Conservation (phyloP, 805 yeast genomes). For the Cyberlindnera euphorbiae region DNA sequence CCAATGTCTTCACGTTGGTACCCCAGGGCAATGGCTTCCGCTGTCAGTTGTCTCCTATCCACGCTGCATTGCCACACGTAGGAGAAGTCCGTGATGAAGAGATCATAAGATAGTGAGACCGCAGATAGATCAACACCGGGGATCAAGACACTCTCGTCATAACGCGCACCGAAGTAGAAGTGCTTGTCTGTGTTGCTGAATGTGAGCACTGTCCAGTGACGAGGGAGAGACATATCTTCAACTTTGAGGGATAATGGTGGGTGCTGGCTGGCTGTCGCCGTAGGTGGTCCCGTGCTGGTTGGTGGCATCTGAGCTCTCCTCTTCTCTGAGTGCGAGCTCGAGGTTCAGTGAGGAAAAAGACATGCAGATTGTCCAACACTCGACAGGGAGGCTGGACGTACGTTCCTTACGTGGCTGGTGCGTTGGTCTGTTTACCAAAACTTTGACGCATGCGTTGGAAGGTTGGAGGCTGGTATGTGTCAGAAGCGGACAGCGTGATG, state of each 20-base stretch:
- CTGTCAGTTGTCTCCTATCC: slow-evolving; percentile 11
- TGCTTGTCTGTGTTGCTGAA: slow-evolving; percentile 7
- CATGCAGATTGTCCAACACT: too few relatives aligned
- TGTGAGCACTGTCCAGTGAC: slow-evolving; percentile 19
- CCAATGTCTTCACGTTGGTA: slow-evolving; percentile 11
- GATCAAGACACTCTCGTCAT: slow-evolving; percentile 4
- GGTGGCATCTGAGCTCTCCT: too few relatives aligned
- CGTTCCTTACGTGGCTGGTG: slow-evolving; percentile 7
- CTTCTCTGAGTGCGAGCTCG: too few relatives aligned
- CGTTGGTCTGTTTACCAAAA: too few relatives aligned
- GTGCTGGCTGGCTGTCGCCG: slow-evolving; percentile 1
- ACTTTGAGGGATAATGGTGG: too few relatives aligned
- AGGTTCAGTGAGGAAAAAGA: too few relatives aligned
- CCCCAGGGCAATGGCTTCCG: slow-evolving; percentile 17
- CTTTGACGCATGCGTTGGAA: too few relatives aligned
- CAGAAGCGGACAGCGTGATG: slow-evolving; percentile 2
- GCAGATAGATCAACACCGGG: background rate
- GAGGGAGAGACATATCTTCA: slow-evolving; percentile 11
- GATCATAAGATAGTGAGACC: background rate
- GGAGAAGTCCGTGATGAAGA: slow-evolving; percentile 22
- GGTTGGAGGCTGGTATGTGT: slow-evolving; percentile 9
- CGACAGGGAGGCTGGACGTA: too few relatives aligned
- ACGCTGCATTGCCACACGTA: slow-evolving; percentile 24
- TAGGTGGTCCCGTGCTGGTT: too few relatives aligned
- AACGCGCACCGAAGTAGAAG: slow-evolving; percentile 20